Evolutionary conservation across 495 filamentous ascomycete species (phyloP).

Genomic region (Pseudotulostoma volvatum): DNA sequence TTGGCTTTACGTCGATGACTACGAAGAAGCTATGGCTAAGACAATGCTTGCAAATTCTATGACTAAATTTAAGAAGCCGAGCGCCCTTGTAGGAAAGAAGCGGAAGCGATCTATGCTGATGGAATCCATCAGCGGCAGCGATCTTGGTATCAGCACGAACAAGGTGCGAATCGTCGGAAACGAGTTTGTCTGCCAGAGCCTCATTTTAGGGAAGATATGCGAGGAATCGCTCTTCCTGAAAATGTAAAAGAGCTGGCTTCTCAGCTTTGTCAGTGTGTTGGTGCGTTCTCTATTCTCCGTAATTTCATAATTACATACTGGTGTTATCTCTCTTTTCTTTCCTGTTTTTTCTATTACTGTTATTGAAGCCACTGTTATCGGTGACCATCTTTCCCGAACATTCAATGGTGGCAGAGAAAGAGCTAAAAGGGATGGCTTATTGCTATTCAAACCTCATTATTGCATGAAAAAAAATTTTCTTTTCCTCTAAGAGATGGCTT

Average conservation of each 20-base stretch:
- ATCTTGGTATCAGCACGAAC: slow-evolving; percentile 15
- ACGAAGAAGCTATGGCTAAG: slow-evolving; percentile 32
- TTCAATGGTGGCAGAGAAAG: no score
- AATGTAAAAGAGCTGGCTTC: not conserved
- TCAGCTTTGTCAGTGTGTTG: not conserved
- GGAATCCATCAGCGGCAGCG: slow-evolving; percentile 19
- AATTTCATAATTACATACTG: no score
- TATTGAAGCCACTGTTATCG: no score
- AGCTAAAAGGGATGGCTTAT: no score
- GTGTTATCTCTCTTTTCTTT: no score
- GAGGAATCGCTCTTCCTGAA: slow-evolving; percentile 31
- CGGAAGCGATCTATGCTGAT: slow-evolving; percentile 37
- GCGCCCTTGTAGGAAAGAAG: slow-evolving; percentile 20
- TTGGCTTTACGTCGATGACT: slow-evolving; percentile 64
- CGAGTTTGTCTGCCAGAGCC: slow-evolving; percentile 81
- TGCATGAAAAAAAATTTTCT: no score
- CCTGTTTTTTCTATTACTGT: no score
- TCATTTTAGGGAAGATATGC: slow-evolving; percentile 69
- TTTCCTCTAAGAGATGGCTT: no score
- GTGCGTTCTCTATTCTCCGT: no score
- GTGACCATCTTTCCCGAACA: no score
- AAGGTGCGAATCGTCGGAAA: slow-evolving; percentile 54
- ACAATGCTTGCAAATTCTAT: slow-evolving; percentile 20
- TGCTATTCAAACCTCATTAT: no score
- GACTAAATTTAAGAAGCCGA: not conserved